phyloP scores from a whole-genome alignment of 352 stramenopile genomes.

The Pilasporangium apinafurcum region DNA sequence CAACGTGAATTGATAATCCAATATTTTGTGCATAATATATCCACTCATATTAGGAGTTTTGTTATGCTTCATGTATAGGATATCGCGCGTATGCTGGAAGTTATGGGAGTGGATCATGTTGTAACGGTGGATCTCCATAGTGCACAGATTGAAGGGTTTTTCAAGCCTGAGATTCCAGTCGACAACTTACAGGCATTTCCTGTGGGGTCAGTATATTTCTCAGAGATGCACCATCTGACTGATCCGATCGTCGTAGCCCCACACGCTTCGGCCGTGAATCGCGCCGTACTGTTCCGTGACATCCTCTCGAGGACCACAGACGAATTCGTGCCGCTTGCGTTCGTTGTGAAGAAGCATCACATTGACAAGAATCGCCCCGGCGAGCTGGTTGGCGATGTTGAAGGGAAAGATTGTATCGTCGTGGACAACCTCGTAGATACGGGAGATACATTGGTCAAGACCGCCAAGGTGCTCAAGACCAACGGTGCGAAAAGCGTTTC shows the following conservation, averaged over 20 bases:
- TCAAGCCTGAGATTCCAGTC: conserved; percentile 80
- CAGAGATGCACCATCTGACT: conserved; percentile 56
- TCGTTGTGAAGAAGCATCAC: conserved; percentile 82
- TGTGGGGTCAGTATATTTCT: conserved; percentile 84
- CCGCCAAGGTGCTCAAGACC: conserved; percentile 74
- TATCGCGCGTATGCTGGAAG: conserved; percentile 83
- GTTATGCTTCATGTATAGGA: conserved; percentile 37
- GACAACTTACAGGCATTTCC: conserved; percentile 84
- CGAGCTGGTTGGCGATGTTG: conserved; percentile 73
- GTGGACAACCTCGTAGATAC: conserved; percentile 87
- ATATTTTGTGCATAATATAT: not conserved
- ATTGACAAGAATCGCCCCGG: conserved; percentile 58
- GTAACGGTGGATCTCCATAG: conserved; percentile 87
- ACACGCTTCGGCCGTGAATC: conserved; percentile 76
- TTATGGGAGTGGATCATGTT: conserved; percentile 87
- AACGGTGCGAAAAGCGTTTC: conserved; percentile 71
- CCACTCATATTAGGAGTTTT: too few species aligned
- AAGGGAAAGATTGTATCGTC: conserved; percentile 82
- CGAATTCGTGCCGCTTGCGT: conserved; percentile 69
- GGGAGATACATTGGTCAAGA: conserved; percentile 77
- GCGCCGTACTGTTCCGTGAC: conserved; percentile 74
- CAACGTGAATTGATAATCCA: too few species aligned
- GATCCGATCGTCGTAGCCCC: conserved; percentile 77
- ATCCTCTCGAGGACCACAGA: conserved; percentile 75
- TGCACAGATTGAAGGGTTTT: conserved; percentile 85